Evolutionary conservation across 352 stramenopile genomes (phyloP), one percentile per base, ranked within the genome.

Genomic region (Globisporangium polare): DNA sequence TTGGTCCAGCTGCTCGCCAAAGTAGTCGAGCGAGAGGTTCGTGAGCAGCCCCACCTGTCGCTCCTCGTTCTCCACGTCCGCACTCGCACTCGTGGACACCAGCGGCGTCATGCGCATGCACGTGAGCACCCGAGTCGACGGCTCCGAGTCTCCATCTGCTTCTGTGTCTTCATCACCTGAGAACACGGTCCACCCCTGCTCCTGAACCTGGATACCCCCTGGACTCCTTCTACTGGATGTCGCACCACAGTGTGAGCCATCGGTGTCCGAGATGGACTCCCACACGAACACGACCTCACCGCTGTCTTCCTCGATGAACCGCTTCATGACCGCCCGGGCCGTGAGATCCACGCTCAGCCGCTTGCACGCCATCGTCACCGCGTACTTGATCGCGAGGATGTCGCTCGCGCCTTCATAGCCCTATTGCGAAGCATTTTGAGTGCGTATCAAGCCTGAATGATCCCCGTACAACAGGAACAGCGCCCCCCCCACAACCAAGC

Each of bases 81-180:
- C 26, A 27, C 15, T 17, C 24, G n/a, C 47, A 20, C 8, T 53
- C 18, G 47, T 12, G 42, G 57, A 60, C 15, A 75, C 56, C 1
- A 73, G 56, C 29, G 68, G 68, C 9, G 56, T 57, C 65, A 75
- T 72, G 24, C 67, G 68, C 65, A 71, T 72, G 51, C 68, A 75
- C 45, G 65, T 71, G 22, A 67, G 51, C 18, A 71, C 33, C 29
- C 37, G 42, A 17, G 65, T 73, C 45, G 46, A 53, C 20, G 17
- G 17, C 22, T 33, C 47, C 8, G 29, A 54, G 22, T n/a, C 33
- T 18, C 24, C n/a, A 17, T 39, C 27, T 1, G 33, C n/a, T n/a
- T n/a, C n/a, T n/a, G 20, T 58, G 17, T 2, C n/a, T 2, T 49
- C n/a, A 10, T 58, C 20, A 5, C 20, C 17, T 29, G 53, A 50